Evolutionary conservation across 2,329 filamentous ascomycete species (phyloP), one percentile per base, ranked within the genome.

Genomic region (Coniochaeta sp.): DNA sequence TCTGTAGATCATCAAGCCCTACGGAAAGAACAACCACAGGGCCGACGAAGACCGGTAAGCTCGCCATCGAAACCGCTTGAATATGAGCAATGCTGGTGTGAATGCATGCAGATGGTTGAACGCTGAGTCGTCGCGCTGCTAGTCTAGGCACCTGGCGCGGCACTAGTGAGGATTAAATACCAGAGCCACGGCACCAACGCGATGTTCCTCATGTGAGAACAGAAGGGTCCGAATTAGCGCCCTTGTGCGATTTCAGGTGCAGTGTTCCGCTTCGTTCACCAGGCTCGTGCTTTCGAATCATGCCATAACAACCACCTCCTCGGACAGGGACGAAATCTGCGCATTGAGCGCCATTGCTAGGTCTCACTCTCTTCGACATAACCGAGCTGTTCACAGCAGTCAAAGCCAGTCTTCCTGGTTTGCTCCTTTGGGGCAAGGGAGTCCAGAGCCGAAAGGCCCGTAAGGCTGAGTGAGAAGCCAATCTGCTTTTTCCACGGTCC

Each of bases 21-120:
- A 19, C 43, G 9, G 19, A 47, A 47, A 47, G 22, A 47, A 52
- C 47, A 52, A 52, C 47, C 22, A 52, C 56, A 58, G 22, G 16
- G 22, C 24, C 43, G 43, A 16, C 43, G 38, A 9, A 47, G 8
- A 24, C 19, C 22, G 43, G 43, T 14, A 24, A 4, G 54, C 38
- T 26, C 66, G 64, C 64, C 19, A 9, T 31, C 62, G 58, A 31
- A 36, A 14, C 50, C 28, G 43, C 34, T 22, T 50, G 26, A 22
- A 16, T 12, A 11, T 14, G 38, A 34, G 34, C 7, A 58, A 36
- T 59, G n/a, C 17, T 7, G 43, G 11, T 55, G 3, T 40, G 36
- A 3, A 26, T 17, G 5, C 55, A 1, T 4, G 19, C 24, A 17
- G 47, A 28, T 52, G 22, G 43, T 24, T 47, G 19, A 47, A 24